Percentiles rank a stretch among this genome's conserved stretches.
phyloP scores from a whole-genome alignment of 23 red algal species.

The Gracilariopsis chorda region DNA sequence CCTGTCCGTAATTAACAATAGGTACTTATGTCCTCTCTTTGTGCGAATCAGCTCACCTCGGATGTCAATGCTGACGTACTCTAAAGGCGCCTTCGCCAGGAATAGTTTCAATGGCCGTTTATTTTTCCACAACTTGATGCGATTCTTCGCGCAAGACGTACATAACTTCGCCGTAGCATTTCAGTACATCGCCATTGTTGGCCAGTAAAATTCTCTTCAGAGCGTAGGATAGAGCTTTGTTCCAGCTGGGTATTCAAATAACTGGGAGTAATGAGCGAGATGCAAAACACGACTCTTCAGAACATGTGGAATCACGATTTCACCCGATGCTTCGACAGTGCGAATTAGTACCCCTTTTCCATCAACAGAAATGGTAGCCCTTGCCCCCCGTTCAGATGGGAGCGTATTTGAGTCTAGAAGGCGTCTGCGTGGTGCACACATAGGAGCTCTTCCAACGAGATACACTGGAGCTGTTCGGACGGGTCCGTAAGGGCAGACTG shows the following conservation, averaged over 20 bases:
- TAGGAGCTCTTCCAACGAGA: not conserved
- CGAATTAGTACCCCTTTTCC: not conserved
- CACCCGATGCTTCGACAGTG: not conserved
- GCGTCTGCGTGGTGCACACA: not conserved
- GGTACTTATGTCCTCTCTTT: not conserved
- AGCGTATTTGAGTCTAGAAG: not conserved
- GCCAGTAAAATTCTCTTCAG: not conserved
- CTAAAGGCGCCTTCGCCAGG: not conserved
- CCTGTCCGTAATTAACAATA: not conserved
- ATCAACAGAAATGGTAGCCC: not conserved
- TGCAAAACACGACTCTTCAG: not conserved
- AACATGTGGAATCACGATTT: not conserved
- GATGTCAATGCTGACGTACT: not conserved
- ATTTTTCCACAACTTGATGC: not conserved
- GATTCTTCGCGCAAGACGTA: not conserved
- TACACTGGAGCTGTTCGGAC: not conserved
- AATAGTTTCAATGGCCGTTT: not conserved
- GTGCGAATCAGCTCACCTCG: not conserved
- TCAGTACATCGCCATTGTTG: not conserved
- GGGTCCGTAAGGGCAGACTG: not conserved
- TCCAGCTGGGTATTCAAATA: not conserved
- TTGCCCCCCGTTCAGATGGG: not conserved
- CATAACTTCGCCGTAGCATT: not conserved
- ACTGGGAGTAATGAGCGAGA: not conserved
- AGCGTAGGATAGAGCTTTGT: not conserved